Percentiles rank a stretch among this genome's conserved stretches.
phyloP scores from a whole-genome alignment of 805 yeast genomes.

The Hanseniaspora lachancei region DNA sequence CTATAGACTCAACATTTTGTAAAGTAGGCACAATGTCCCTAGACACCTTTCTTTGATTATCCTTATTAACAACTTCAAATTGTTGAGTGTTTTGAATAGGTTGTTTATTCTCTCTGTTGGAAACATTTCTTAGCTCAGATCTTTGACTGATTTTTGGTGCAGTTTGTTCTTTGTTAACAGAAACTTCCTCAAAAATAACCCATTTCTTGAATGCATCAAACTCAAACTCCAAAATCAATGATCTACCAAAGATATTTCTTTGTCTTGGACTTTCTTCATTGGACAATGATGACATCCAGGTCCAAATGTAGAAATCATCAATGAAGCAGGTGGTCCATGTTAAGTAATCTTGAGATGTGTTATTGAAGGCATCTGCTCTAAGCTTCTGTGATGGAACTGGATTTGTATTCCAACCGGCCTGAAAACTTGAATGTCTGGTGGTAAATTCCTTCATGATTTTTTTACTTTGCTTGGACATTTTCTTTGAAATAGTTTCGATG shows the following conservation, averaged over 20 bases:
- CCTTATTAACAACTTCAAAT: background rate
- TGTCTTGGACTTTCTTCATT: slow-evolving; percentile 55
- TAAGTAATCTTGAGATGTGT: slow-evolving; percentile 22
- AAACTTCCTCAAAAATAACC: slow-evolving; percentile 62
- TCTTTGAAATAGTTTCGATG: slow-evolving; percentile 41
- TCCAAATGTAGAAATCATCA: slow-evolving; percentile 83
- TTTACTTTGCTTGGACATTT: slow-evolving; percentile 61
- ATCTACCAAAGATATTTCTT: slow-evolving; percentile 64
- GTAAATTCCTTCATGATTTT: slow-evolving; percentile 36
- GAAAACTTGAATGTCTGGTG: slow-evolving; percentile 29
- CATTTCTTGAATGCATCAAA: slow-evolving; percentile 65
- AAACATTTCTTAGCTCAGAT: slow-evolving; percentile 10
- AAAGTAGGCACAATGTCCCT: slow-evolving; percentile 19
- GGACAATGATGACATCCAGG: slow-evolving; percentile 71
- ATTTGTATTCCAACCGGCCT: slow-evolving; percentile 31
- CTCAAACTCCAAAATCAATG: slow-evolving; percentile 70
- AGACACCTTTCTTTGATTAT: background rate
- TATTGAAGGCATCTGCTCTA: slow-evolving; percentile 17
- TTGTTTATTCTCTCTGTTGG: background rate
- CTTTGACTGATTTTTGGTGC: slow-evolving; percentile 10
- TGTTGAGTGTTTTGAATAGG: background rate
- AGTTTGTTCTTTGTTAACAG: slow-evolving; percentile 25
- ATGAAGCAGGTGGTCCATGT: slow-evolving; percentile 49
- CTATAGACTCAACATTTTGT: slow-evolving; percentile 15
- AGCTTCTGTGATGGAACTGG: slow-evolving; percentile 17